Base-by-base conservation (phyloP, 1,284 basidiomycete genomes). In the Amylostereum areolatum region DNA sequence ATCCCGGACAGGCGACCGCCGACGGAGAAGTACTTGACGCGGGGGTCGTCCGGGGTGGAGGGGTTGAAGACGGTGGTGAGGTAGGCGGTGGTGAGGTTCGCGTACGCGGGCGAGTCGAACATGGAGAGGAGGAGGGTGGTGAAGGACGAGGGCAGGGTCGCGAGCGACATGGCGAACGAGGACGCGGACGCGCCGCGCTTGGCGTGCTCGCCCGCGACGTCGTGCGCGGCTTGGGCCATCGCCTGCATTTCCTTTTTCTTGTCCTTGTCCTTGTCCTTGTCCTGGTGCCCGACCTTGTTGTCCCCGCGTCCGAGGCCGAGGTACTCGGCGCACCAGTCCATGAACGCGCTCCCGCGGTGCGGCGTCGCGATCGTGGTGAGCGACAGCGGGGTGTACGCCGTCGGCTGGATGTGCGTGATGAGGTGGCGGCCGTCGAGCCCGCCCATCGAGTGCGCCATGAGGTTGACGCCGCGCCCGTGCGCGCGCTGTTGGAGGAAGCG, bases 371-470 rank as follows among this genome's bases (percentile, higher is more conserved):
- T 81, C 12, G 88, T 92, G 0, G 92, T 98, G 52, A 99, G 71
- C 5, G 91, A 94, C 36, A 93, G 69, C 1, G 97, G 95, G 1
- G 74, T 78, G 67, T 99, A 99, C 48, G 89, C 82, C 12, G 71
- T 76, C 0, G 96, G 94, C 54, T 80, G 80, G 59, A 96, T 78
- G 63, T 90, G 86, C 2, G 90, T 83, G 50, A 99, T 93, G 12
- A 99, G 73, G 64, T 97, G 84, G 45, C 96, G 80, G 61, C 90
- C 92, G 62, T 97, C 94, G n/a, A 97, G 76, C 1, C 94, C 94
- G 25, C 92, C 92, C 97, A 99, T 99, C 18, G 91, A 94, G 65
- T 99, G 97, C 0, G 92, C 97, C 42, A 99, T 74, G 60, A 99
- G 86, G 66, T 99, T 99, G 61, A 98, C 66, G 47, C 81, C 88